Evolutionary conservation across 1,139 yeast genomes (phyloP).

Genomic region (Trichomonascaceae sp.): DNA sequence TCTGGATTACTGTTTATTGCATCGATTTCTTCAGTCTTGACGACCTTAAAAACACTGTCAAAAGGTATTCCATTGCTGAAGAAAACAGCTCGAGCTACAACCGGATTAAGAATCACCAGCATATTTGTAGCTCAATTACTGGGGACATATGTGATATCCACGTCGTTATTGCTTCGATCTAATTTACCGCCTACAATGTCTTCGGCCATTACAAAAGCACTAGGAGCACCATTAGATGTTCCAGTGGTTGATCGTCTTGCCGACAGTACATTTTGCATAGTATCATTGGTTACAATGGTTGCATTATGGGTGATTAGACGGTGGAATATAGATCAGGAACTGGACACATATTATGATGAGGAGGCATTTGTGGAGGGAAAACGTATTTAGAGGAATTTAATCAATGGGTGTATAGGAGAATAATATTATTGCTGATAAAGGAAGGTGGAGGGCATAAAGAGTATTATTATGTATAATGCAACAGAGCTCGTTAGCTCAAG

Average conservation of each 20-base stretch:
- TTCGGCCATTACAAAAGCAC: constrained; percentile 46
- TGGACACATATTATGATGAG: constrained; percentile 22
- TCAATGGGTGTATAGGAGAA: not conserved
- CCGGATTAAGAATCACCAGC: constrained; percentile 22
- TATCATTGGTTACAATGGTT: constrained; percentile 48
- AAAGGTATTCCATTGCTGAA: constrained; percentile 27
- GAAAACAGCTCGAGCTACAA: constrained; percentile 6
- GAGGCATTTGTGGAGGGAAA: constrained; percentile 24
- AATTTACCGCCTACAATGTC: constrained; percentile 60
- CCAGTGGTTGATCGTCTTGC: constrained; percentile 72
- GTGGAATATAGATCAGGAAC: constrained; percentile 10
- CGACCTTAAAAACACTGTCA: constrained; percentile 28
- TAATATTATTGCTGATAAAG: not conserved
- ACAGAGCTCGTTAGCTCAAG: no score
- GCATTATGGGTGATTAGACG: constrained; percentile 32
- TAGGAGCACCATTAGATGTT: constrained; percentile 46
- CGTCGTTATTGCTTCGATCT: constrained; percentile 69
- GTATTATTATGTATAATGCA: no score
- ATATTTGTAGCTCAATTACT: constrained; percentile 61
- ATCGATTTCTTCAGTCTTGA: constrained; percentile 40
- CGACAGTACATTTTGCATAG: constrained; percentile 61
- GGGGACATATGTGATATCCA: constrained; percentile 76
- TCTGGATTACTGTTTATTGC: constrained; percentile 63
- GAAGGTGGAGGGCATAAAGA: not conserved
- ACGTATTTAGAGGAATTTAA: not conserved